A percentile compares a stretch with the other conserved stretches of the same genome.
Conservation (phyloP, 257 asterid species). For the Scutellaria barbata region DNA sequence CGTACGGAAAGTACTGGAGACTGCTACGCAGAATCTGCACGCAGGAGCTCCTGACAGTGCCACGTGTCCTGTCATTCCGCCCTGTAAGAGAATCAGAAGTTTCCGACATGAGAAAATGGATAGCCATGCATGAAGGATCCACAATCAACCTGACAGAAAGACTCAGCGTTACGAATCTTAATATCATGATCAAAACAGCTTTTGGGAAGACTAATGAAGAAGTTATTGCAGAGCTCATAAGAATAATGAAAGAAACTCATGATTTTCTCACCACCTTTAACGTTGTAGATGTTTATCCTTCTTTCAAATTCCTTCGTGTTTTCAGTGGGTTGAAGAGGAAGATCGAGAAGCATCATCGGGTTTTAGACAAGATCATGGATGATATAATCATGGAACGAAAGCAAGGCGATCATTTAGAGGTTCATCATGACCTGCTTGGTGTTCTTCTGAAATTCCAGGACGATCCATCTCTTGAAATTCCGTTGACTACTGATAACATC, state of each 20-base stretch:
- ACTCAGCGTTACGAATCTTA: slow-evolving; percentile 11
- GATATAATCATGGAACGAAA: slow-evolving; percentile 37
- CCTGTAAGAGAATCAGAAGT: slow-evolving; percentile 36
- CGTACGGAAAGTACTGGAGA: slow-evolving; percentile 45
- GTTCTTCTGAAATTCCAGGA: slow-evolving; percentile 7
- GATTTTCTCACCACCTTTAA: slow-evolving; percentile 19
- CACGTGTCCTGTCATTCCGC: slow-evolving; percentile 30
- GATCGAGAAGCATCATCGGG: slow-evolving; percentile 25
- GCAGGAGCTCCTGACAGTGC: slow-evolving; percentile 29
- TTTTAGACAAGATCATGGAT: slow-evolving; percentile 30
- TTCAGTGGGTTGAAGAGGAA: slow-evolving; percentile 40
- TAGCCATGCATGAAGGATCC: slow-evolving; percentile 23
- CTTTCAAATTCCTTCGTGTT: slow-evolving; percentile 20
- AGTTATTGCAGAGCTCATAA: slow-evolving; percentile 14
- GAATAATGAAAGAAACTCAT: slow-evolving; percentile 7
- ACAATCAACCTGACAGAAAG: slow-evolving; percentile 26
- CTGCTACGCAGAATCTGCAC: slow-evolving; percentile 42
- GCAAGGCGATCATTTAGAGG: not conserved
- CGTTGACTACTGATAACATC: slow-evolving; percentile 33
- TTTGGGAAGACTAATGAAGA: slow-evolving; percentile 38
- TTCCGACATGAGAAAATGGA: slow-evolving; percentile 19
- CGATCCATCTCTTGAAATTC: slow-evolving; percentile 29
- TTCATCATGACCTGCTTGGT: not conserved
- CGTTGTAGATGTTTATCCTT: slow-evolving; percentile 34
- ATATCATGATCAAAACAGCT: slow-evolving; percentile 39